phyloP scores from a whole-genome alignment of 352 stramenopile species.

The Phytophthora syringae region DNA sequence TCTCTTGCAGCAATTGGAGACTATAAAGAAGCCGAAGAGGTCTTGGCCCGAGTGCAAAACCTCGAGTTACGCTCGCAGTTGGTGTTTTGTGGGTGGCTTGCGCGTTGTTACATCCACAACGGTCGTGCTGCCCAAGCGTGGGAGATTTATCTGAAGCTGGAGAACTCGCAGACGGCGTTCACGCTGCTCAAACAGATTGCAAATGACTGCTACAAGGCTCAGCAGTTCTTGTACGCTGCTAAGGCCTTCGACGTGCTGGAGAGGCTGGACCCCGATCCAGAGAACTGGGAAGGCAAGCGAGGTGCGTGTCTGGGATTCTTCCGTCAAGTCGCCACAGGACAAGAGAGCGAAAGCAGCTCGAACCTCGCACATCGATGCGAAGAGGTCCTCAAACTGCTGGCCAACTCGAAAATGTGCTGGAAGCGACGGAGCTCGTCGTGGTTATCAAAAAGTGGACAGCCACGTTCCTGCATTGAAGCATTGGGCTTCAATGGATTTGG shows the following conservation, averaged over 20 bases:
- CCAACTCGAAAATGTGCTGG: constrained; percentile 60
- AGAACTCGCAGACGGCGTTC: constrained; percentile 53
- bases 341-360: constrained; percentile 21
- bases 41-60: constrained; percentile 58
- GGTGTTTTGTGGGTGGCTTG: constrained; percentile 60
- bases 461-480: constrained; percentile 4
- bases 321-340: constrained; percentile 51
- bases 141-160: constrained; percentile 71
- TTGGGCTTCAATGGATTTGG: neutral
- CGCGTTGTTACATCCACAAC: constrained; percentile 57
- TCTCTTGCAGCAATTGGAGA: constrained; percentile 55
- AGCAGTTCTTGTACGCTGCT: constrained; percentile 66
- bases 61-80: constrained; percentile 37
- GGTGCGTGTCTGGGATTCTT: constrained; percentile 74
- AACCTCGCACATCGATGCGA: constrained; percentile 34
- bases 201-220: constrained; percentile 68
- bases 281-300: constrained; percentile 83
- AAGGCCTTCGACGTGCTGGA: constrained; percentile 84
- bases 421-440: constrained; percentile 51
- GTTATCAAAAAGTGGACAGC: constrained; percentile 53
- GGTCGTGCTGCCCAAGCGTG: constrained; percentile 48
- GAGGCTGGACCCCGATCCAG: constrained; percentile 66
- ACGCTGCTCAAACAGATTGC: constrained; percentile 68
- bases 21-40: constrained; percentile 60
- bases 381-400: constrained; percentile 59